A percentile compares a stretch with the other conserved stretches of the same genome.
Conservation (phyloP, 1,284 basidiomycete genomes). For the Neolentinus lepideus region DNA sequence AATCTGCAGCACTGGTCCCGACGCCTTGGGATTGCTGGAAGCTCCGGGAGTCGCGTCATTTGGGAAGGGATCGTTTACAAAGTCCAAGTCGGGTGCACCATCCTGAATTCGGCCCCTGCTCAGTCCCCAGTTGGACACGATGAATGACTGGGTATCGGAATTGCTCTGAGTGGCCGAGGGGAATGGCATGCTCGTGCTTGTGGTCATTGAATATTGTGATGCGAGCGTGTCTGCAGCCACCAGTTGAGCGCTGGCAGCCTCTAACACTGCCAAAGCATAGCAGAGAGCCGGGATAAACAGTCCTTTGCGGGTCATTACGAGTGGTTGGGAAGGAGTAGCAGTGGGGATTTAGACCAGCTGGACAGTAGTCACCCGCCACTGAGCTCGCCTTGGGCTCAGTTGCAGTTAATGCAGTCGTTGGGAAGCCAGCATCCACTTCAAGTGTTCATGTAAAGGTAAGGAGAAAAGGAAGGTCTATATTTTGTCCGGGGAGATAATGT, state of each 20-base stretch:
- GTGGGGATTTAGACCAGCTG: not conserved
- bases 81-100: slow-evolving; percentile 44
- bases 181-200: slow-evolving; percentile 58
- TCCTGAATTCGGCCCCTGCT: slow-evolving; percentile 55
- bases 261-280: not conserved
- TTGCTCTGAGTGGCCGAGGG: slow-evolving; percentile 53
- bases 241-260: not conserved
- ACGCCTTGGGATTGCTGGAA: slow-evolving; percentile 13
- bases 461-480: not conserved
- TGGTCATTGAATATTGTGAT: slow-evolving; percentile 46
- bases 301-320: not conserved
- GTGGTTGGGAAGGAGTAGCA: not conserved
- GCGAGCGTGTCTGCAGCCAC: slow-evolving; percentile 33
- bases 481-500: no score
- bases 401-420: not conserved
- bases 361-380: no score
- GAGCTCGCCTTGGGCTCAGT: not conserved
- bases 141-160: slow-evolving; percentile 40
- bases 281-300: not conserved
- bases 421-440: not conserved
- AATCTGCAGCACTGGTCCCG: slow-evolving; percentile 55
- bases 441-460: not conserved
- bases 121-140: slow-evolving; percentile 56
- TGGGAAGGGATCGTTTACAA: slow-evolving; percentile 63
- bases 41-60: slow-evolving; percentile 29